Evolutionary conservation across 495 filamentous ascomycete genomes (phyloP).

Genomic region (Thozetella sp.): DNA sequence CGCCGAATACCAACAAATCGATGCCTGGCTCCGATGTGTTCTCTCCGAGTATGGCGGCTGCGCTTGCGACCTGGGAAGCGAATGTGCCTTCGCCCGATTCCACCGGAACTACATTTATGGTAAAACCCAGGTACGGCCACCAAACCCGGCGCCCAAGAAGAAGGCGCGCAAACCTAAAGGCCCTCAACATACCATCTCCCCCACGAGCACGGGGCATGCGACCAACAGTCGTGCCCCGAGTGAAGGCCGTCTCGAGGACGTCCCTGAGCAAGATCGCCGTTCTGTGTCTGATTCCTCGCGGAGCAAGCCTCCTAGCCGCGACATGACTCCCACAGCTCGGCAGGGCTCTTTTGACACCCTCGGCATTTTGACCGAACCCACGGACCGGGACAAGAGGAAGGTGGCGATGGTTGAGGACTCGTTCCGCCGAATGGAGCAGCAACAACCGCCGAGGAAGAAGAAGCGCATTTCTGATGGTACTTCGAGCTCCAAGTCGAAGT

Average conservation of each 20-base stretch:
- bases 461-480: constrained; percentile 64
- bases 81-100: constrained; percentile 74
- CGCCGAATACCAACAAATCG: constrained; percentile 49
- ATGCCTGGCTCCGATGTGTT: constrained; percentile 64
- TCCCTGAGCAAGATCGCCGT: constrained; percentile 55
- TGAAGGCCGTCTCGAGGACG: constrained; percentile 63
- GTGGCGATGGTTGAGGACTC: constrained; percentile 81
- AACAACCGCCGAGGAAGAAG: constrained; percentile 59
- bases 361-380: constrained; percentile 64
- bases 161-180: constrained; percentile 57
- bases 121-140: constrained; percentile 40
- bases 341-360: constrained; percentile 51
- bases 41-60: constrained; percentile 88
- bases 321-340: constrained; percentile 69
- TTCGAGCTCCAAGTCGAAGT: constrained; percentile 31
- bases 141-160: constrained; percentile 59
- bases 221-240: constrained; percentile 81
- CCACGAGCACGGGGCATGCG: constrained; percentile 66
- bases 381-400: constrained; percentile 86
- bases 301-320: constrained; percentile 78
- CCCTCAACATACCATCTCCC: constrained; percentile 55
- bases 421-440: constrained; percentile 66
- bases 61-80: constrained; percentile 67
- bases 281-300: constrained; percentile 75
- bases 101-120: constrained; percentile 61